phyloP scores from a whole-genome alignment of 148 eudicot species.

The Amaranthus palmeri region DNA sequence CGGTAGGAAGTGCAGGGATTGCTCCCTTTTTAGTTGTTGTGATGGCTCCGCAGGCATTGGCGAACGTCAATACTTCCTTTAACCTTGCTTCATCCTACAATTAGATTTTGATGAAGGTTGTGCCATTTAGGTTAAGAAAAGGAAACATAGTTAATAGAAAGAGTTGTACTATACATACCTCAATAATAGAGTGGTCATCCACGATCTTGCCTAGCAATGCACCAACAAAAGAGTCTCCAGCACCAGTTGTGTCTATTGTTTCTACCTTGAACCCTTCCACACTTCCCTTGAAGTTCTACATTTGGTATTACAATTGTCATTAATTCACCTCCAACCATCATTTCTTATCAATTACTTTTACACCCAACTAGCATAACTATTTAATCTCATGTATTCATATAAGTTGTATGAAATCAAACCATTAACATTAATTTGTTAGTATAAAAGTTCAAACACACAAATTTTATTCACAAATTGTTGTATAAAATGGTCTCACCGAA shows the following conservation, averaged over 20 bases:
- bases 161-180: conserved; percentile 32
- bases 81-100: conserved; percentile 52
- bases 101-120: neutral
- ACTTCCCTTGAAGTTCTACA: conserved; percentile 60
- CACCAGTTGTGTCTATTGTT: conserved; percentile 81
- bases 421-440: too few species aligned
- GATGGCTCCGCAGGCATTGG: conserved; percentile 78
- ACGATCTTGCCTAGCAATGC: conserved; percentile 69
- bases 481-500: too few species aligned
- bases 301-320: too few species aligned
- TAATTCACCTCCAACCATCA: too few species aligned
- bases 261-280: conserved; percentile 58
- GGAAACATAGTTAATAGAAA: neutral
- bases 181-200: conserved; percentile 49
- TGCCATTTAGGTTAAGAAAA: neutral
- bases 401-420: too few species aligned
- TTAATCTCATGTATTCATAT: too few species aligned
- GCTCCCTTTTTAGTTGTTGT: conserved; percentile 80
- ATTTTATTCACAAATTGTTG: too few species aligned
- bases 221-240: conserved; percentile 86
- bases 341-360: too few species aligned
- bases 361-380: too few species aligned
- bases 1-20: conserved; percentile 77
- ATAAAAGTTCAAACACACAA: too few species aligned
- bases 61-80: conserved; percentile 48